Evolutionary conservation across 2,329 filamentous ascomycete genomes (phyloP).

Genomic region (Talaromyces sp.): DNA sequence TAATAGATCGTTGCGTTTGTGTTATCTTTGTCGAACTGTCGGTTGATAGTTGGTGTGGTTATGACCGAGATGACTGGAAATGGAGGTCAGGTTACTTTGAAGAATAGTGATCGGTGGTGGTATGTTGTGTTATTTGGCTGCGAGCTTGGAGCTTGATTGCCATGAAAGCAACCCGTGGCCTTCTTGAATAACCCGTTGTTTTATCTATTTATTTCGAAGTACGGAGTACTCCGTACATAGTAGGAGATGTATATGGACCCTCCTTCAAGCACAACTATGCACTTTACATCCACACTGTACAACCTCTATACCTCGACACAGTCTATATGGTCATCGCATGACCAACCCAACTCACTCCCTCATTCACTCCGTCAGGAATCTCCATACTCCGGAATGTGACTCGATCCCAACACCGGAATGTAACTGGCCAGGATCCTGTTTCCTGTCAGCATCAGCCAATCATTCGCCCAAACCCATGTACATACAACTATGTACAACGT

Average conservation of each 20-base stretch:
- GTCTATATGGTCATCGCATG: not conserved
- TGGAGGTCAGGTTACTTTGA: constrained; percentile 4
- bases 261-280: not conserved
- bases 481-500: not conserved
- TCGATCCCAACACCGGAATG: not conserved
- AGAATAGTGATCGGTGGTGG: not conserved
- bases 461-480: not conserved
- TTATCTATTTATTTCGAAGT: not conserved
- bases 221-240: not conserved
- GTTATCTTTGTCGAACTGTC: not conserved
- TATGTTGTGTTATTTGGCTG: not conserved
- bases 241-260: not conserved
- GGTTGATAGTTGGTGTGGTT: not conserved
- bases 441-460: not conserved
- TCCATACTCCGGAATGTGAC: not conserved
- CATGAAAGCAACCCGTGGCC: no score
- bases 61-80: not conserved
- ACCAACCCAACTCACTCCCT: not conserved
- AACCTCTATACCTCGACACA: not conserved
- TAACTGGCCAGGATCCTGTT: not conserved
- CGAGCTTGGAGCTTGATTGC: not conserved
- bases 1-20: not conserved
- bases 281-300: no score
- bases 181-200: not conserved
- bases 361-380: not conserved